Evolutionary conservation across 1,284 basidiomycete genomes (phyloP).

Genomic region (Erythrobasidium hasegawianum): DNA sequence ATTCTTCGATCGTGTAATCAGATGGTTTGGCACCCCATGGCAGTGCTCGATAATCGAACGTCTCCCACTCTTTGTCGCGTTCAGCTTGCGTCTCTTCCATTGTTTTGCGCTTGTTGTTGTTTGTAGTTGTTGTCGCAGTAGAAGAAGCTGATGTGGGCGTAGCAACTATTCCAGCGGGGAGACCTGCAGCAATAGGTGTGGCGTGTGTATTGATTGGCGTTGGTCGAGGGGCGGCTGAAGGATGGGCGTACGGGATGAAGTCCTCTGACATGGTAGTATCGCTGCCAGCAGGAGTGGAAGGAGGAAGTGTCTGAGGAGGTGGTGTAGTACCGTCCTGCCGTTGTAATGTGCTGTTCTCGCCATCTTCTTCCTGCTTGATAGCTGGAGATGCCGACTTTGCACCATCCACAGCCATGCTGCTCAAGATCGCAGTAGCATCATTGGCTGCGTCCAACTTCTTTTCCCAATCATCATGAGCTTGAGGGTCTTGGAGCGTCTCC

Average conservation of each 20-base stretch:
- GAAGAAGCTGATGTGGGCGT: not conserved
- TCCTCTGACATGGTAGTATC: too few relatives aligned
- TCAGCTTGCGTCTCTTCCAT: conserved; percentile 24
- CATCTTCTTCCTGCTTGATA: not conserved
- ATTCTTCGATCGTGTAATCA: conserved; percentile 82
- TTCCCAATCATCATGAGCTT: not conserved
- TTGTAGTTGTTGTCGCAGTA: not conserved
- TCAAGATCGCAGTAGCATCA: too few relatives aligned
- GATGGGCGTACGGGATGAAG: too few relatives aligned
- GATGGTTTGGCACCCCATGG: conserved; percentile 57
- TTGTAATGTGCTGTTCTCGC: too few relatives aligned
- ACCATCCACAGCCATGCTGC: not conserved
- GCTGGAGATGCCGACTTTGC: not conserved
- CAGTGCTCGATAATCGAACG: conserved; percentile 39
- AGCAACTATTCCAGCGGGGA: not conserved
- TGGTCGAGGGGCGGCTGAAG: too few relatives aligned
- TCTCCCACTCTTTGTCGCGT: conserved; percentile 41
- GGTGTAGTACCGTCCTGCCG: too few relatives aligned
- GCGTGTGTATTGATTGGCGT: too few relatives aligned
- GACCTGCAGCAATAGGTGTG: too few relatives aligned
- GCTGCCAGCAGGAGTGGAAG: too few relatives aligned
- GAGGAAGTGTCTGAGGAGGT: too few relatives aligned
- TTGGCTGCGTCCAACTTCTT: conserved; percentile 4
- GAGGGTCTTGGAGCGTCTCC: not conserved
- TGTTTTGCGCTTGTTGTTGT: conserved; percentile 1